phyloP scores from a whole-genome alignment of 148 eudicot genomes.

The Heliamphora exappendiculata region DNA sequence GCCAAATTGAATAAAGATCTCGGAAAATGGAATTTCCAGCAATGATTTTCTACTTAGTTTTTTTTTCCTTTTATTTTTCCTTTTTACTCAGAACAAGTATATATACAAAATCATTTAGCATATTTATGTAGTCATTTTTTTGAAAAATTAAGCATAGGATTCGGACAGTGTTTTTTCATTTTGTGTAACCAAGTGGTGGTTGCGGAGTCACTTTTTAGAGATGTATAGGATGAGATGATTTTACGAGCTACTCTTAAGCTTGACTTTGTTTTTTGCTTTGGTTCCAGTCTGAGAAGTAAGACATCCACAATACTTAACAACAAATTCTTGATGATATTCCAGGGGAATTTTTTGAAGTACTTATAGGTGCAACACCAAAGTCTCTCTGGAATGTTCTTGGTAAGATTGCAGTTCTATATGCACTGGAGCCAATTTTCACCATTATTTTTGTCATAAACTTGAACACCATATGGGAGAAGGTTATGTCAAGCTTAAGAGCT shows the following conservation, averaged over 20 bases:
- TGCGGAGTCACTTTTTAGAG: neutral
- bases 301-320: neutral
- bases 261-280: neutral
- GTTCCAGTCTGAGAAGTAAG: neutral
- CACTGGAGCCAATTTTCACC: slow-evolving; percentile 84
- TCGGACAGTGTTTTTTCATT: neutral
- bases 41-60: too few species aligned
- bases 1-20: neutral
- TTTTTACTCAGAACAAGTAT: neutral
- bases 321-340: slow-evolving; percentile 19
- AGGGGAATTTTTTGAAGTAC: slow-evolving; percentile 88
- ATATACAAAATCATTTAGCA: neutral
- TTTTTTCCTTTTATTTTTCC: too few species aligned
- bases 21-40: neutral
- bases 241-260: neutral
- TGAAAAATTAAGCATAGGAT: neutral
- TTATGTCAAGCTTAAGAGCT: slow-evolving; percentile 94
- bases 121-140: neutral
- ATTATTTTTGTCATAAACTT: slow-evolving; percentile 73
- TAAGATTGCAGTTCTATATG: slow-evolving; percentile 63
- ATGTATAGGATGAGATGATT: neutral
- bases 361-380: slow-evolving; percentile 63
- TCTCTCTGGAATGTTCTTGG: slow-evolving; percentile 73
- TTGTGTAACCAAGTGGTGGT: neutral
- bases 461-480: slow-evolving; percentile 91